Percentiles rank a stretch among this genome's conserved stretches.
These are phyloP conservation scores for Ascochyta pisi DNA, from an alignment of 2,329 filamentous ascomycete species.

Conservation along the genomic window DNA sequence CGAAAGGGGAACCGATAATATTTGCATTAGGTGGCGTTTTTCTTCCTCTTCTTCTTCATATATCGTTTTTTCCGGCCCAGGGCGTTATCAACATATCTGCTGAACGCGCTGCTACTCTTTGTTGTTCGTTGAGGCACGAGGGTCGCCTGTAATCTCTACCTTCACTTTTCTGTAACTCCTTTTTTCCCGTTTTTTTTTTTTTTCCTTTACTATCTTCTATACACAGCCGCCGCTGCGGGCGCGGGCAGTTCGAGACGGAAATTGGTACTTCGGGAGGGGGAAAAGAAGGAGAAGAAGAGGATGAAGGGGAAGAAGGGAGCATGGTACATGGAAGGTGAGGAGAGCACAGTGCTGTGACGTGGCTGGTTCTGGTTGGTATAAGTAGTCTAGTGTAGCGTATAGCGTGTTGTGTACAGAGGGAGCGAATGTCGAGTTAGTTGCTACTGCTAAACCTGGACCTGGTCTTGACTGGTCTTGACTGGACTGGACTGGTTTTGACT, in stretches of 20 bases:
- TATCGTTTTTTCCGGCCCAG: not conserved
- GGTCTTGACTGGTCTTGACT: too few species aligned
- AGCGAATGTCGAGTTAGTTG: too few species aligned
- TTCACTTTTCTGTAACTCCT: conserved; percentile 9
- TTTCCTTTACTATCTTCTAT: not conserved
- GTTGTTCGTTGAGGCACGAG: not conserved
- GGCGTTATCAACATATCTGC: not conserved
- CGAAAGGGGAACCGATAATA: conserved; percentile 14
- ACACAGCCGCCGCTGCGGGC: conserved; percentile 9
- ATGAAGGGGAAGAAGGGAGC: not conserved
- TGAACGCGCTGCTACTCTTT: not conserved
- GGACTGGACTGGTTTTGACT: too few species aligned
- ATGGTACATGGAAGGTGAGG: not conserved
- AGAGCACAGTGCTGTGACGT: too few species aligned
- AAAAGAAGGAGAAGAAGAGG: not conserved
- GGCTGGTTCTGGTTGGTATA: too few species aligned
- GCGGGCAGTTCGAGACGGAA: not conserved
- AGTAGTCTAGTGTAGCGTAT: too few species aligned
- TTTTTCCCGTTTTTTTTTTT: not conserved
- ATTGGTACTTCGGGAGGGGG: not conserved
- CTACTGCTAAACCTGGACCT: too few species aligned
- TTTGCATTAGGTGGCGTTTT: conserved; percentile 16
- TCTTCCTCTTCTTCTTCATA: not conserved
- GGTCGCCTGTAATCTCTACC: conserved; percentile 15
- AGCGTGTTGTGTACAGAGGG: too few species aligned